A percentile compares a stretch with the other conserved stretches of the same genome.
phyloP scores from a whole-genome alignment of 805 yeast genomes.

The Lipomyces sp. region DNA sequence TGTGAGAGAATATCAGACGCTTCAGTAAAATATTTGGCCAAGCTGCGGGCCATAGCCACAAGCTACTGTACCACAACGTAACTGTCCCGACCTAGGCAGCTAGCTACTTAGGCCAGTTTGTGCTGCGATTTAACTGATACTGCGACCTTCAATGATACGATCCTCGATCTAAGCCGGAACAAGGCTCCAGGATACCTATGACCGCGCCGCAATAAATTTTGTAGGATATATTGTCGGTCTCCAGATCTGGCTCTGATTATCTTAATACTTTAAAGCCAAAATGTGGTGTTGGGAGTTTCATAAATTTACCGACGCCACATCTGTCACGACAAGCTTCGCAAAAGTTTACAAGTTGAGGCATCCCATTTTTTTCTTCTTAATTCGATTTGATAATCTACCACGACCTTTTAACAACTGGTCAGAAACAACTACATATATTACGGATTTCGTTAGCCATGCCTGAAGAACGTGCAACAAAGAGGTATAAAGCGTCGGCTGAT shows the following conservation, averaged over 20 bases:
- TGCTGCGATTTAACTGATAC: not conserved
- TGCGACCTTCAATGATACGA: not conserved
- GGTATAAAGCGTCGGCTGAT: constrained; percentile 23
- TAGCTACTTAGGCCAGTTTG: not conserved
- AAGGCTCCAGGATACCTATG: not conserved
- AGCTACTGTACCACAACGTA: not conserved
- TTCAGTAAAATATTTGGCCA: constrained; percentile 8
- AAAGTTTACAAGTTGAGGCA: not conserved
- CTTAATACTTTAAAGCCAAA: too few relatives aligned
- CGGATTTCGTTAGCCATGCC: constrained; percentile 9
- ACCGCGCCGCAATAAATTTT: not conserved
- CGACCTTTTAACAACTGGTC: not conserved
- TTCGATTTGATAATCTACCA: not conserved
- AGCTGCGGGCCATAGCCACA: constrained; percentile 1
- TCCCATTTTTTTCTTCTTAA: not conserved
- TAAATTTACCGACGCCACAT: not conserved
- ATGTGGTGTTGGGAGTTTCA: not conserved
- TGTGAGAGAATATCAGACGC: constrained; percentile 11
- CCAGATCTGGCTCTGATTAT: not conserved
- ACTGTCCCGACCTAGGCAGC: not conserved
- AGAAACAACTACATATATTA: not conserved
- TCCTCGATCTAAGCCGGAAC: not conserved
- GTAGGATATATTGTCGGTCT: not conserved
- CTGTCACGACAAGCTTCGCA: not conserved
- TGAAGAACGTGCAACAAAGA: constrained; percentile 27